A percentile compares a stretch with the other conserved stretches of the same genome.
Conservation (phyloP, 2,329 filamentous ascomycete species). For the Pseudopithomyces chartarum region DNA sequence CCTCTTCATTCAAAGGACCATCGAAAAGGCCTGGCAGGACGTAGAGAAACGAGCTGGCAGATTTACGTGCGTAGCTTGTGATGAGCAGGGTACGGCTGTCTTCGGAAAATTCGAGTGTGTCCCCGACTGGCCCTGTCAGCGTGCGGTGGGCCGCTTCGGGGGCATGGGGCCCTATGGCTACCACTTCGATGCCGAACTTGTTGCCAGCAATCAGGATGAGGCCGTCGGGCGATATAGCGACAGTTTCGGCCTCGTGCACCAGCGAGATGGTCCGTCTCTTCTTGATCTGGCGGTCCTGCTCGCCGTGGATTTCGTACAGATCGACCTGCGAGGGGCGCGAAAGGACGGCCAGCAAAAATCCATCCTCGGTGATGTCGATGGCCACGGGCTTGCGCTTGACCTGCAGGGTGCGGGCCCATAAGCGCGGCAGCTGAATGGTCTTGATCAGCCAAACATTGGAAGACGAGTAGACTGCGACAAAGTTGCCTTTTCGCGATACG, state of each 20-base stretch:
- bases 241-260: slow-evolving; percentile 76
- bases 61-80: slow-evolving; percentile 44
- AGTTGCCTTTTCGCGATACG: slow-evolving; percentile 42
- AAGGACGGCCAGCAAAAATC: slow-evolving; percentile 75
- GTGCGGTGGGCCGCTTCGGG: slow-evolving; percentile 41
- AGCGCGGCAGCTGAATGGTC: slow-evolving; percentile 40
- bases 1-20: slow-evolving; percentile 46
- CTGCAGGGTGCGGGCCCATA: slow-evolving; percentile 44
- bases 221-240: slow-evolving; percentile 80
- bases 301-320: slow-evolving; percentile 70
- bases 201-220: slow-evolving; percentile 84
- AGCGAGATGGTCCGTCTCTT: slow-evolving; percentile 75
- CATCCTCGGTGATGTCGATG: slow-evolving; percentile 80
- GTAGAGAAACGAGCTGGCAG: slow-evolving; percentile 43
- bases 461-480: slow-evolving; percentile 44
- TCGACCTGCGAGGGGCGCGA: slow-evolving; percentile 85
- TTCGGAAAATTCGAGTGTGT: slow-evolving; percentile 46
- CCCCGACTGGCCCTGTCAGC: slow-evolving; percentile 43
- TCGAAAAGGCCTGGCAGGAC: slow-evolving; percentile 46
- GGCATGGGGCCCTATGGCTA: slow-evolving; percentile 70
- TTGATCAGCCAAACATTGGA: slow-evolving; percentile 47
- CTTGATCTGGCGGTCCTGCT: slow-evolving; percentile 59
- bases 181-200: slow-evolving; percentile 86
- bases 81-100: slow-evolving; percentile 47
- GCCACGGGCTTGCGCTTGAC: slow-evolving; percentile 53